Conservation (phyloP, 352 stramenopile genomes). For the Phytopythium ostracodes region DNA sequence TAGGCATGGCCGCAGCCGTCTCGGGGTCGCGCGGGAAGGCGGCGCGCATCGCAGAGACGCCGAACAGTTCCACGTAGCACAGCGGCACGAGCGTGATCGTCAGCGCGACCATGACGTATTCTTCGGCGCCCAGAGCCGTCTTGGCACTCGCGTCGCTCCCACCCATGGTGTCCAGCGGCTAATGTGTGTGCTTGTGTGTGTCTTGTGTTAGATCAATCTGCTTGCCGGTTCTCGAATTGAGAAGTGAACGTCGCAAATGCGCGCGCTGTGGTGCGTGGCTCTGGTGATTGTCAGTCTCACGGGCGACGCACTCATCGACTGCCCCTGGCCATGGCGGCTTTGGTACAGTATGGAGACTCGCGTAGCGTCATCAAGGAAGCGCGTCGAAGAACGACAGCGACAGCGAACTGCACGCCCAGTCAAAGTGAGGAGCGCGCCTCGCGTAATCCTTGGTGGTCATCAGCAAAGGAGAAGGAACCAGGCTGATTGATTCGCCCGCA, state of each 20-base stretch:
- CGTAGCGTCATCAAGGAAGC: not conserved
- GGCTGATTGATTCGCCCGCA: no score
- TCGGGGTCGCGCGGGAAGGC: constrained; percentile 23
- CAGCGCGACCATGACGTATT: constrained; percentile 28
- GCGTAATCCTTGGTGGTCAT: not conserved
- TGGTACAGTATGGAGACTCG: not conserved
- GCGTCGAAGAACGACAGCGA: constrained; percentile 1
- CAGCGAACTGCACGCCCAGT: not conserved
- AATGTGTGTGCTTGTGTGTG: not conserved
- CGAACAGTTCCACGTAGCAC: constrained; percentile 27
- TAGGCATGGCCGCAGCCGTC: constrained; percentile 18
- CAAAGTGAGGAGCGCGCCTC: not conserved
- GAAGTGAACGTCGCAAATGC: not conserved
- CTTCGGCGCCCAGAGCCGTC: constrained; percentile 25
- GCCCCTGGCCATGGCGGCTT: no score
- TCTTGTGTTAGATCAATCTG: not conserved
- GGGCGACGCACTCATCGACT: not conserved
- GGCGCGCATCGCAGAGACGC: constrained; percentile 28
- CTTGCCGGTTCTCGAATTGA: not conserved
- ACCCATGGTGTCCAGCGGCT: constrained; percentile 12
- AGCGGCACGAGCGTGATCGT: constrained; percentile 24
- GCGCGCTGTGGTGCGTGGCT: not conserved
- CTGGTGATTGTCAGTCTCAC: not conserved
- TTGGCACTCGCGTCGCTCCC: constrained; percentile 21
- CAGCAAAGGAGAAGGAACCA: not conserved